Base-by-base conservation (phyloP, 768 basidiomycete genomes). In the Pulveroboletus sp. region DNA sequence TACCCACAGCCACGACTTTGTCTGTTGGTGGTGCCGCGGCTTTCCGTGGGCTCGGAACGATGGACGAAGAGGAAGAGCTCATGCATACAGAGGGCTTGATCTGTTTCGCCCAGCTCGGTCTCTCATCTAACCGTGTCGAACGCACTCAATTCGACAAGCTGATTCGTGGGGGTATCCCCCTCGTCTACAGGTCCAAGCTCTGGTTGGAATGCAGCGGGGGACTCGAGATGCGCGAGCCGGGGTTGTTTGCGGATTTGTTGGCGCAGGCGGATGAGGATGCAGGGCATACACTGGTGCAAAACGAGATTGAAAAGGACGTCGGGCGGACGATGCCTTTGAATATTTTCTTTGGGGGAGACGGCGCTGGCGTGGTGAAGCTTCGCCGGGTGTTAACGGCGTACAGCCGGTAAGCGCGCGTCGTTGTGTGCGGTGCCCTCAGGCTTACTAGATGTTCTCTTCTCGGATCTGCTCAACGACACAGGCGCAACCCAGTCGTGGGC, bases 271-370 rank as follows among this genome's bases (percentile, higher is more conserved):
- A 75, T 27, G 74, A 65, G 3, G 66, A 71, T 11, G 78, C 67
- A 33, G 75, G 68, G 1, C 66, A 71, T 26, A 79, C 71, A 36
- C 66, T 76, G 28, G 84, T 85, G 12, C 68, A 72, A 46, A 74
- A 69, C 37, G 96, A 99, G 70, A 98, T 99, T 51, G 96, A 97
- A 73, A 97, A 98, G 71, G 95, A 98, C 61, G 87, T 93, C 0
- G 85, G 87, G 54, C 69, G 87, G 76, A 89, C 93, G 59, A 86
- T 95, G 87, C 93, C 94, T 0, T 70, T 92, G 39, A 96, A 96
- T 61, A 80, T 98, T 28, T 98, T 96, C 74, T 99, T 97, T 71
- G 96, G 93, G 0, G 93, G 95, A 0, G 93, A 96, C 67, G 96
- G 96, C 0, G 89, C 84, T 0, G 96, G 96, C 3, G 93, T 97